Percentiles rank a stretch among this genome's conserved stretches.
phyloP scores from a whole-genome alignment of 2,329 filamentous ascomycete species.

The Talaromyces islandicus region DNA sequence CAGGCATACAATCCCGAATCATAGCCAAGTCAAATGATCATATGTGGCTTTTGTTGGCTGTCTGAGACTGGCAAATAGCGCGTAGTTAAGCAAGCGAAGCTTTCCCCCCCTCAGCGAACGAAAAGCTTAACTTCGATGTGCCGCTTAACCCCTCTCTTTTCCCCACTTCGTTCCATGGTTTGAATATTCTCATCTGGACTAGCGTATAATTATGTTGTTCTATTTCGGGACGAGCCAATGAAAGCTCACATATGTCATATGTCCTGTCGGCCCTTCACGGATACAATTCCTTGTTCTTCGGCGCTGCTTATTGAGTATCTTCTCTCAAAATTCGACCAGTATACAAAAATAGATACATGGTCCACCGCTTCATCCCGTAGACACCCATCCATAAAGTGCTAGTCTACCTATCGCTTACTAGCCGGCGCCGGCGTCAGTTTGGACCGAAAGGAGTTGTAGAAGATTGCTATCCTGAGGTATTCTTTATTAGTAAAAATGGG shows the following conservation, averaged over 20 bases:
- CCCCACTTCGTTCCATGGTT: neutral
- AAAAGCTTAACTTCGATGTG: neutral
- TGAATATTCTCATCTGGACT: neutral
- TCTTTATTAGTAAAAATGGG: neutral
- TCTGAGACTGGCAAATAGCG: neutral
- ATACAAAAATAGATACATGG: neutral
- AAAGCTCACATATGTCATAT: too few species aligned
- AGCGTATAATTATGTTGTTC: neutral
- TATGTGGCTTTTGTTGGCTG: neutral
- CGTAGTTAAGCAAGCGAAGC: neutral
- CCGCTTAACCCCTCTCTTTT: neutral
- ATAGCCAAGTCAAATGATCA: neutral
- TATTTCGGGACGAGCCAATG: neutral
- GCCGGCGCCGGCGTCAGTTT: neutral
- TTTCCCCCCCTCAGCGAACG: neutral
- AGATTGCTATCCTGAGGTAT: neutral
- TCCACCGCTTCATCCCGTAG: neutral
- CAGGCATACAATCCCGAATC: neutral
- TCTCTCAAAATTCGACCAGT: neutral
- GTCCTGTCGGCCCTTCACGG: neutral
- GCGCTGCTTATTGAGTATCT: neutral
- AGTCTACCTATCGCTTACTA: neutral
- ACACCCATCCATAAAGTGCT: neutral
- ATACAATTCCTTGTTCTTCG: neutral
- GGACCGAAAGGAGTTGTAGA: neutral